Base-by-base conservation (phyloP, 1,284 basidiomycete species). In the Psilocybe mexicana region DNA sequence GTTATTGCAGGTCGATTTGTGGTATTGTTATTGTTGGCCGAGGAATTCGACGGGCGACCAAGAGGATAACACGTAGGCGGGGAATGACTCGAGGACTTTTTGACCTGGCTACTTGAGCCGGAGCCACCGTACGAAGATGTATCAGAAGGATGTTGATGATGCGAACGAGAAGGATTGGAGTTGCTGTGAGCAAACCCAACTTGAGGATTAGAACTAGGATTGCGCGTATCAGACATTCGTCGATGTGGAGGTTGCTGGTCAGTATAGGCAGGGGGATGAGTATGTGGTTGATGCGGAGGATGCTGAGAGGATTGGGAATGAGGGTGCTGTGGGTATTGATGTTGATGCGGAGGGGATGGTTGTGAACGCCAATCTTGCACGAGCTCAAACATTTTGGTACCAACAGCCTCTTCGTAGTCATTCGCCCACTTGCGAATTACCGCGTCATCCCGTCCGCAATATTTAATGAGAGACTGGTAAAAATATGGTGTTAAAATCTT, bases 381-480 rank as follows among this genome's bases (percentile, higher is more conserved):
- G 25, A 79, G 64, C 57, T 85, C 82, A 26, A 73, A 72, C 42
- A 85, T 77, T 55, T 77, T 76, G 26, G 81, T 77, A 23, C 87
- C 87, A 79, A 82, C 87, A n/a, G 80, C 69, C 58, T 85, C 84
- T 66, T 87, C 84, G 58, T 86, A 87, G 33, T 85, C 80, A 43
- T 74, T 72, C 52, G 77, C 79, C 84, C 83, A 87, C 45, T 70
- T 70, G n/a, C 79, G 75, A 54, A 88, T 67, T 54, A 77, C 75
- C 30, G 75, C 72, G 61, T 79, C 80, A 55, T 87, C 83, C 44
- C 80, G 76, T 55, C 82, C 77, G 57, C 78, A 79, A 67, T 88
- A 87, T 67, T 83, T 86, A 69, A 85, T 79, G 55, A 88, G 78
- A n/a, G 85, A 77, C 87, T 88, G 61, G 30, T 44, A 49, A 43